These are phyloP conservation scores for Paramecium caudatum DNA, from an alignment of 73 alveolate genomes.

Conservation along the genomic window DNA sequence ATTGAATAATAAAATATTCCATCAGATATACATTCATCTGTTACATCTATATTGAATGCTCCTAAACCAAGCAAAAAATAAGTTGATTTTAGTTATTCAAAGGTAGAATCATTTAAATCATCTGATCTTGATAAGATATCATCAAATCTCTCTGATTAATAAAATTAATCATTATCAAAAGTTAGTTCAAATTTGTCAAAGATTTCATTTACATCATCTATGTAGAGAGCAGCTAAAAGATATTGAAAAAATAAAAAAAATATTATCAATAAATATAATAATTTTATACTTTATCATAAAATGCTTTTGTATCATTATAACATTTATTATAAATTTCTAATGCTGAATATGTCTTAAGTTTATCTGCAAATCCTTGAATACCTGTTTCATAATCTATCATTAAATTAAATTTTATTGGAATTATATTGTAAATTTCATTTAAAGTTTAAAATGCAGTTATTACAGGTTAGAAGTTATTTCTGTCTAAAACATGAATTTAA, in stretches of 20 bases:
- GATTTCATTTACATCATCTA: not conserved
- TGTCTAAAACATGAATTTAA: slow-evolving; percentile 12
- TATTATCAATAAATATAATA: not conserved
- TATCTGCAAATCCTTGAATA: slow-evolving; percentile 11
- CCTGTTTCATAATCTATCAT: slow-evolving; percentile 66
- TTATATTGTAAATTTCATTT: not conserved
- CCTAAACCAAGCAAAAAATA: slow-evolving; percentile 55
- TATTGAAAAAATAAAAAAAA: not conserved
- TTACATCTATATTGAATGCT: slow-evolving; percentile 37
- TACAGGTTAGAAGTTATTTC: slow-evolving; percentile 16
- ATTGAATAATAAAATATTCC: slow-evolving; percentile 34
- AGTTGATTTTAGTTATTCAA: not conserved
- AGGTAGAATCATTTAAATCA: slow-evolving; percentile 9
- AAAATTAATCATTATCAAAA: not conserved
- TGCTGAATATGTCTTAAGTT: not conserved
- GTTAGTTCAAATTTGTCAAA: slow-evolving; percentile 34
- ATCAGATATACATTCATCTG: slow-evolving; percentile 52
- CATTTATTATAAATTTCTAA: not conserved
- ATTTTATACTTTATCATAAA: slow-evolving; percentile 1
- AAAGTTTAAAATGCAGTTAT: slow-evolving; percentile 20
- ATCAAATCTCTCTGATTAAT: slow-evolving; percentile 4
- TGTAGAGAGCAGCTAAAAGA: not conserved
- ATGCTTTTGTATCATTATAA: not conserved
- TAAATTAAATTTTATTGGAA: not conserved
- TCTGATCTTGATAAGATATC: slow-evolving; percentile 43